A percentile compares a stretch with the other conserved stretches of the same genome.
phyloP scores from a whole-genome alignment of 2,329 filamentous ascomycete species.

The Fusarium verrucosum region DNA sequence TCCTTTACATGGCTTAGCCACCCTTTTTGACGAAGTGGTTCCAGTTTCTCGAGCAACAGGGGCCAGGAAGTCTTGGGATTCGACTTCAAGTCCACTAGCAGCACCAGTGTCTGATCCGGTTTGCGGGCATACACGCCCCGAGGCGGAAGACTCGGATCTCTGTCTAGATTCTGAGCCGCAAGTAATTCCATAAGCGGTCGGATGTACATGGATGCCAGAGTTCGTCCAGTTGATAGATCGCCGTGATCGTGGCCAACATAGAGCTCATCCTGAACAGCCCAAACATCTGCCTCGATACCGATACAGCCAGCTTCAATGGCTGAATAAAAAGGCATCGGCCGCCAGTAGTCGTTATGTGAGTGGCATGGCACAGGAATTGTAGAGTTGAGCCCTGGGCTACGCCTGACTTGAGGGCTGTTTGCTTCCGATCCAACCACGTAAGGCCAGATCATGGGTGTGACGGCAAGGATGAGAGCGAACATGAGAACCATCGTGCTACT shows the following conservation, averaged over 20 bases:
- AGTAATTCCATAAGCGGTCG: slow-evolving; percentile 70
- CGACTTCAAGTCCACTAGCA: slow-evolving; percentile 77
- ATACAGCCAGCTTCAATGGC: slow-evolving; percentile 68
- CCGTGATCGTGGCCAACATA: slow-evolving; percentile 71
- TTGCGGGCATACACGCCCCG: slow-evolving; percentile 66
- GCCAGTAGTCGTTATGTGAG: slow-evolving; percentile 78
- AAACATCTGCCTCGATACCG: slow-evolving; percentile 75
- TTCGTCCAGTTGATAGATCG: slow-evolving; percentile 63
- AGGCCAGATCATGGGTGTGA: slow-evolving; percentile 23
- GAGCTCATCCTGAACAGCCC: slow-evolving; percentile 64
- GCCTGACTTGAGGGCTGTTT: neutral
- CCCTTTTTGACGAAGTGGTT: slow-evolving; percentile 66
- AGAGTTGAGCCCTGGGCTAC: neutral
- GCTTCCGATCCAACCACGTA: neutral
- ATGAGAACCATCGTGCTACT: slow-evolving; percentile 20
- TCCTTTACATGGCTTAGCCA: slow-evolving; percentile 66
- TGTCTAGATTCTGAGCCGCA: slow-evolving; percentile 52
- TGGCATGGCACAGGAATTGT: slow-evolving; percentile 65
- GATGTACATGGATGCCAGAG: slow-evolving; percentile 70
- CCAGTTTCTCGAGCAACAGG: slow-evolving; percentile 52
- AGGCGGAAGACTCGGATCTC: slow-evolving; percentile 16
- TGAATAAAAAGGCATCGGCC: slow-evolving; percentile 68
- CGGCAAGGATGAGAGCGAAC: slow-evolving; percentile 15
- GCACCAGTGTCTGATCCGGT: slow-evolving; percentile 63
- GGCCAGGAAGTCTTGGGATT: slow-evolving; percentile 39